Conservation (phyloP, 192 early-diverging fungal species). For the Linderina pennispora region DNA sequence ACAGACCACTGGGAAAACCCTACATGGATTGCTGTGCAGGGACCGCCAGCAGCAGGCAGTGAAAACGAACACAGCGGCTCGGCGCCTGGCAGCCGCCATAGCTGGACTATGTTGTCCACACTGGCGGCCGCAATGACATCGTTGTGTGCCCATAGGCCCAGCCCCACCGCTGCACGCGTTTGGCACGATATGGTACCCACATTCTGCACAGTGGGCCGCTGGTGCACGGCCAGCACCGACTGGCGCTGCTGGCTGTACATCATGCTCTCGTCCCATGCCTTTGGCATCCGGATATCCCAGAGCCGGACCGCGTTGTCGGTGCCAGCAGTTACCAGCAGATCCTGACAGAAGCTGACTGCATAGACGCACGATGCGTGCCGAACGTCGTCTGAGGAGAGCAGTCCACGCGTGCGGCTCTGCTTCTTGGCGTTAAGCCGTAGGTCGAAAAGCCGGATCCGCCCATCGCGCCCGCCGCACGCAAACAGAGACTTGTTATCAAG, state of each 20-base stretch:
- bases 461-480: slow-evolving; percentile 34
- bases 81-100: slow-evolving; percentile 25
- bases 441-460: slow-evolving; percentile 30
- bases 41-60: slow-evolving; percentile 4
- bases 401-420: slow-evolving; percentile 9
- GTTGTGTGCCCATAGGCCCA: slow-evolving; percentile 15
- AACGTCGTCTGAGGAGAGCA: slow-evolving; percentile 10
- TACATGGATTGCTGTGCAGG: slow-evolving; percentile 21
- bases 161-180: slow-evolving; percentile 5
- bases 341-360: slow-evolving; percentile 14
- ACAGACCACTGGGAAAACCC: not conserved
- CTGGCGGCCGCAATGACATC: slow-evolving; percentile 21
- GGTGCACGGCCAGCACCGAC: not conserved
- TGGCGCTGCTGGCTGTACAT: not conserved
- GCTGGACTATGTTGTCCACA: slow-evolving; percentile 19
- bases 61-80: slow-evolving; percentile 4
- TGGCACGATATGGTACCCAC: too few relatives aligned
- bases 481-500: slow-evolving; percentile 7
- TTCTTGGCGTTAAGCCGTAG: slow-evolving; percentile 3
- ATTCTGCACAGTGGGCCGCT: not conserved
- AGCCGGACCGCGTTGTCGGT: slow-evolving; percentile 23
- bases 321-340: slow-evolving; percentile 20
- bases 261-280: not conserved
- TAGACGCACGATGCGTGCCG: slow-evolving; percentile 17
- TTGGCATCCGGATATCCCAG: slow-evolving; percentile 34